Base-by-base conservation (phyloP, 1,284 basidiomycete genomes). In the Austroboletus novae-zelandiae region DNA sequence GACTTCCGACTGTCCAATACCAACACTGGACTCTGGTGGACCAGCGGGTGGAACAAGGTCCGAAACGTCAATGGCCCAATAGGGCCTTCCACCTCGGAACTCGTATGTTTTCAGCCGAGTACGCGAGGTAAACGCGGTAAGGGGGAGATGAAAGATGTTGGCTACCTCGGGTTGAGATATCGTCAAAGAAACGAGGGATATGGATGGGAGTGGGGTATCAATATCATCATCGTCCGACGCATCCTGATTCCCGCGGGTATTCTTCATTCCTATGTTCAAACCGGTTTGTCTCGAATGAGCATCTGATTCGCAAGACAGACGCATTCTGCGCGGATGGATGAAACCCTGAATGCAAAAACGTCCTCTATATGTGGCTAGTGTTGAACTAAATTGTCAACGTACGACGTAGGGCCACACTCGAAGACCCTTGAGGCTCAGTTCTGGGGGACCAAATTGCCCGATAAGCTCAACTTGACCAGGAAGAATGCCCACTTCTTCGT, bases 381-480 rank as follows among this genome's bases (percentile, higher is more conserved):
- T 25, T 13, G 36, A 29, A 31, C 14, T 17, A 20, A n/a, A 41
- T 5, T 30, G 37, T 29, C 30, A 44, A 78, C 83, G 69, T 66
- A 89, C 89, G 40, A 90, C 81, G 58, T 81, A 86, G 17, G 87
- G 85, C 80, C 83, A 87, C 2, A 91, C 89, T 14, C 76, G 68
- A 64, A 87, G 73, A 32, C 84, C 81, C 15, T 72, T 66, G 23
- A 84, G 70, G 50, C 82, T 87, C 20, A 72, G 61, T 61, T 86
- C 79, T 2, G 84, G 73, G 5, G 85, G 83, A 10, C 81, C 80
- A 18, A 89, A 69, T 47, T 74, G 67, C 13, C 88, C 89, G 1
- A 91, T 68, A 39, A 88, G 69, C 50, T 89, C 81, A 18, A 91
- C 71, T 56, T 80, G 78, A 25, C 66, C 61, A 8, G 80, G 74